Base-by-base conservation (phyloP, 176 grass and related monocot species). In the Aechmea fasciata region DNA sequence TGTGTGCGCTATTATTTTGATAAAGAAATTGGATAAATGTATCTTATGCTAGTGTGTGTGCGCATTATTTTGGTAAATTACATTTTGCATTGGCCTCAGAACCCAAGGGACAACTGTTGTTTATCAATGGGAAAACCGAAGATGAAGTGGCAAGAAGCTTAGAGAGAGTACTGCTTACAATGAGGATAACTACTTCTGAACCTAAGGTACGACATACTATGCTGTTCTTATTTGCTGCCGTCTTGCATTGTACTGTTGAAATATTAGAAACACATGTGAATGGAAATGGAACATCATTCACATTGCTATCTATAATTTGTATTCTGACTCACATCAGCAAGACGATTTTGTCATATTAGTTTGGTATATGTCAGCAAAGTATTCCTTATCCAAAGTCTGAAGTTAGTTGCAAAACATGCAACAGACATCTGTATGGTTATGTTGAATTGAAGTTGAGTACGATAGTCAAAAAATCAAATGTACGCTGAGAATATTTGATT, bases 51-150 rank as follows among this genome's bases (percentile, higher is more conserved):
- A 55, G 15, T 59, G 54, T 17, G 19, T 1, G 22, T 10, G 14
- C 9, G 19, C 10, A 20, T 59, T 9, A 59, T 59, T 59, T 24
- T 57, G 4, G 84, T 48, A 59, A 52, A 72, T 52, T 55, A 22
- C 66, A 48, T 78, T 57, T 83, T 14, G 9, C 15, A 52, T 75
- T 33, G 68, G 28, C 50, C 69, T 77, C 75, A 96, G 92, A 89
- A 59, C 81, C 88, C 9, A 83, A 81, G 73, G 81, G 88, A 53
- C 82, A 96, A 63, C 67, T 91, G 71, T 78, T 96, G 67, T 85
- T 71, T 75, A 87, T 96, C 69, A 85, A 78, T 78, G 92, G 92
- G 63, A 87, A 89, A 85, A 84, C 75, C 66, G 88, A 91, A 78
- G 78, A 87, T 69, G 92, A 84, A 68, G 80, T 96, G 64, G 18